Conservation (phyloP, 1,139 yeast species). For the Nadsonia starkeyi-henricii region DNA sequence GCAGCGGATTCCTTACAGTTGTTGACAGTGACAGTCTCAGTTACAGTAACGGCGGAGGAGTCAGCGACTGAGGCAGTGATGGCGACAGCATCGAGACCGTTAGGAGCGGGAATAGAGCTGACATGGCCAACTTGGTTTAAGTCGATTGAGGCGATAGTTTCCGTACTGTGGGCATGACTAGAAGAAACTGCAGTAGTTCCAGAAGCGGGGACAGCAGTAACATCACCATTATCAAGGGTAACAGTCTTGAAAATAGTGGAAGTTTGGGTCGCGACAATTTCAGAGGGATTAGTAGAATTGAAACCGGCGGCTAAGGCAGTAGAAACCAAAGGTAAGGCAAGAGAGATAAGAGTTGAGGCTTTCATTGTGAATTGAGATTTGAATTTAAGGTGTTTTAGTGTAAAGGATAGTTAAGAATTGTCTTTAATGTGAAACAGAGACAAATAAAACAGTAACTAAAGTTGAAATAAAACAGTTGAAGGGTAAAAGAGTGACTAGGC, state of each 20-base stretch:
- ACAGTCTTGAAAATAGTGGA: neutral
- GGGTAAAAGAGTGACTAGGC: too few species aligned
- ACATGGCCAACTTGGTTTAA: neutral
- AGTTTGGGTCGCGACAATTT: neutral
- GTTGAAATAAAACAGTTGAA: too few species aligned
- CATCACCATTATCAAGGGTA: neutral
- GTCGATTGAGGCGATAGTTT: neutral
- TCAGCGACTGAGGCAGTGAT: neutral
- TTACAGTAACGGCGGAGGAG: slow-evolving; percentile 2
- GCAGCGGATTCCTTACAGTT: slow-evolving; percentile 4
- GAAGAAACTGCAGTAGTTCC: neutral
- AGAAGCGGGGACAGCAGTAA: neutral
- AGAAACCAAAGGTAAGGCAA: neutral
- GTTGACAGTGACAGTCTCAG: slow-evolving; percentile 4
- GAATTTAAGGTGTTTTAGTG: too few species aligned
- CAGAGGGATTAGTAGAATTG: neutral
- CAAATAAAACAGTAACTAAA: too few species aligned
- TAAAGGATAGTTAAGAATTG: too few species aligned
- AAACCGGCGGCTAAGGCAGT: neutral
- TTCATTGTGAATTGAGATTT: neutral
- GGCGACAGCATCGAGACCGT: neutral
- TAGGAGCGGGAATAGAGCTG: neutral
- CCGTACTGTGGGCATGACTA: neutral
- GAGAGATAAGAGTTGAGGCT: neutral
- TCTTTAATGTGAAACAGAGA: too few species aligned